Evolutionary conservation across 176 grass and related monocot genomes (phyloP).

Genomic region (Pharus latifolius): DNA sequence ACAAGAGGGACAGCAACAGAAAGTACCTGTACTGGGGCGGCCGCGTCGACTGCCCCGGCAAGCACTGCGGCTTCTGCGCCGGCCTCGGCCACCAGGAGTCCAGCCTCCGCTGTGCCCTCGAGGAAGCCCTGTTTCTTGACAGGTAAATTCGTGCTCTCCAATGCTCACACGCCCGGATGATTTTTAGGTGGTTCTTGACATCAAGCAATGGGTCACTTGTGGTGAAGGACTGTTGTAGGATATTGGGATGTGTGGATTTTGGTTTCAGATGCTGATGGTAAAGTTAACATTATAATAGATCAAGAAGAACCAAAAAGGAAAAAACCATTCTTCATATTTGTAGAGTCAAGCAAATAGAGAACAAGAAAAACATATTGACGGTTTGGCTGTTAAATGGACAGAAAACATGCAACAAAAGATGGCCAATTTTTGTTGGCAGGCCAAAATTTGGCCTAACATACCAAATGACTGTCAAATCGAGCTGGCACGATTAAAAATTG

Average conservation of each 20-base stretch:
- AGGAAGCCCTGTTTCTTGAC: constrained; percentile 84
- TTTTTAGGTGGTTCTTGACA: background rate
- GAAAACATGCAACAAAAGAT: too few relatives aligned
- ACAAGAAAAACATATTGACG: too few relatives aligned
- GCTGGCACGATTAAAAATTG: too few relatives aligned
- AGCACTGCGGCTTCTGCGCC: constrained; percentile 77
- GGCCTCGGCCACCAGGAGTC: constrained; percentile 87
- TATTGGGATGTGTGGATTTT: background rate
- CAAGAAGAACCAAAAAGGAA: too few relatives aligned
- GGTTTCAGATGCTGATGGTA: background rate
- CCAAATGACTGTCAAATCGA: too few relatives aligned
- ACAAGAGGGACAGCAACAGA: constrained; percentile 36
- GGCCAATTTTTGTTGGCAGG: too few relatives aligned
- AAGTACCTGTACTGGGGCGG: constrained; percentile 73
- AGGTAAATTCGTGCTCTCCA: constrained; percentile 21
- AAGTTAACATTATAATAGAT: too few relatives aligned
- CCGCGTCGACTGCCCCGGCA: constrained; percentile 78
- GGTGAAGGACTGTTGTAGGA: background rate
- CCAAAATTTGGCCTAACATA: too few relatives aligned
- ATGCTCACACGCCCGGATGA: background rate
- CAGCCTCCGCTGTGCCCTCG: constrained; percentile 90
- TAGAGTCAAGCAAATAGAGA: too few relatives aligned
- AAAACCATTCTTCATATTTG: too few relatives aligned
- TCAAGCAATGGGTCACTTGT: background rate
- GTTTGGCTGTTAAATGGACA: too few relatives aligned